Percentiles rank a stretch among this genome's conserved stretches.
phyloP scores from a whole-genome alignment of 2,329 filamentous ascomycete genomes.

The Xylariaceae sp. region DNA sequence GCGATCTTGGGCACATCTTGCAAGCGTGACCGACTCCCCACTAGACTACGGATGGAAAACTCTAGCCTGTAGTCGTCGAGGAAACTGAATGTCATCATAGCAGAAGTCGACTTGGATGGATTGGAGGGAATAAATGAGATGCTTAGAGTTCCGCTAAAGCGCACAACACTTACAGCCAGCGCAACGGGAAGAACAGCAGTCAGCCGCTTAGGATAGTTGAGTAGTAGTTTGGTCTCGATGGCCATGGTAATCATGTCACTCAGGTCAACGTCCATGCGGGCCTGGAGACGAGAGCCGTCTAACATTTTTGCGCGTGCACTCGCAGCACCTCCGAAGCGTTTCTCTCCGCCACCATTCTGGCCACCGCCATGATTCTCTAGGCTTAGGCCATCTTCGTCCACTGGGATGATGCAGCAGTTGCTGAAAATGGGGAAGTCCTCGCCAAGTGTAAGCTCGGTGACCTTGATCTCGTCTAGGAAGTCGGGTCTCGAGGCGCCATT shows the following conservation, averaged over 20 bases:
- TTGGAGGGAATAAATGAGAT: conserved; percentile 87
- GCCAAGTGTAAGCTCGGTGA: conserved; percentile 89
- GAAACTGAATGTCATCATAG: conserved; percentile 93
- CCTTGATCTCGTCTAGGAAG: conserved; percentile 88
- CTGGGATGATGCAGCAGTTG: conserved; percentile 93
- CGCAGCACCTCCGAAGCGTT: conserved; percentile 49
- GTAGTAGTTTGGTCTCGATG: conserved; percentile 86
- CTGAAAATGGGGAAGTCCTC: conserved; percentile 99
- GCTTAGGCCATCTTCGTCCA: conserved; percentile 72
- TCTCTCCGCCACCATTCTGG: not conserved
- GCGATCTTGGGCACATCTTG: conserved; percentile 89
- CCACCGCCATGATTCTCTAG: conserved; percentile 38
- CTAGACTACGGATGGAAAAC: conserved; percentile 74
- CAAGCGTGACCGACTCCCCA: conserved; percentile 74
- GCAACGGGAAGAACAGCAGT: conserved; percentile 90
- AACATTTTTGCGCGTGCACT: conserved; percentile 43
- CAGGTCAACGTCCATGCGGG: conserved; percentile 93
- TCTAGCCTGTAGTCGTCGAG: conserved; percentile 83
- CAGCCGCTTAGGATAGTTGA: conserved; percentile 91
- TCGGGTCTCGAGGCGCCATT: conserved; percentile 86
- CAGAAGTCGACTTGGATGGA: conserved; percentile 66
- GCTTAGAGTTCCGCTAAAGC: conserved; percentile 91
- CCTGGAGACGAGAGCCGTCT: conserved; percentile 77
- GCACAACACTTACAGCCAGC: conserved; percentile 83
- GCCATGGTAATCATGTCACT: conserved; percentile 95